These are phyloP conservation scores for Pyrus pyrifolia DNA, from an alignment of 306 rosid genomes.

Conservation along the genomic window DNA sequence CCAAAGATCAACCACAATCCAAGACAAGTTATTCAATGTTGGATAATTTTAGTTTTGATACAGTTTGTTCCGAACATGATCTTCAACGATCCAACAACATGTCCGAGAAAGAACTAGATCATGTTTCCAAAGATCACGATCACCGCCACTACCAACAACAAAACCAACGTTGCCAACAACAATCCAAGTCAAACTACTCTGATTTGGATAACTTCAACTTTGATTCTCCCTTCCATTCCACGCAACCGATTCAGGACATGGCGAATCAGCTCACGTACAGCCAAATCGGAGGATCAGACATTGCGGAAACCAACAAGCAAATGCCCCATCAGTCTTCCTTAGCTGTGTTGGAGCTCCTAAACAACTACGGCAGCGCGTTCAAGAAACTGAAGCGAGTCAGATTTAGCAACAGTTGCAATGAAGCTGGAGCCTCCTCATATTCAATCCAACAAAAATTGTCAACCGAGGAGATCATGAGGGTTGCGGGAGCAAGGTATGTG, in stretches of 20 bases:
- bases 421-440: background rate
- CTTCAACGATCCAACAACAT: background rate
- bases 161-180: constrained; percentile 4
- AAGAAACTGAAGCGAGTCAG: constrained; percentile 34
- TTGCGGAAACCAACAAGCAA: constrained; percentile 5
- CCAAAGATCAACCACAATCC: constrained; percentile 15
- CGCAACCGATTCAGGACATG: constrained; percentile 14
- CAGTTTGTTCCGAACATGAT: constrained; percentile 2
- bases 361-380: constrained; percentile 34
- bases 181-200: constrained; percentile 12
- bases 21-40: constrained; percentile 9
- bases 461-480: constrained; percentile 54
- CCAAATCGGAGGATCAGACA: constrained; percentile 9
- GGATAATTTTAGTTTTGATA: constrained; percentile 29
- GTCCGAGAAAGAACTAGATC: background rate
- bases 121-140: constrained; percentile 19
- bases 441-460: constrained; percentile 34
- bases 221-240: constrained; percentile 11
- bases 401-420: background rate
- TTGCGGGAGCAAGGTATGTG: constrained; percentile 68
- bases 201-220: constrained; percentile 28
- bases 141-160: constrained; percentile 6
- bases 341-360: constrained; percentile 47
- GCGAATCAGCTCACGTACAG: background rate
- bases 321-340: constrained; percentile 20